Evolutionary conservation across 805 yeast genomes (phyloP).

Genomic region (Starmerella potacharoeniae): DNA sequence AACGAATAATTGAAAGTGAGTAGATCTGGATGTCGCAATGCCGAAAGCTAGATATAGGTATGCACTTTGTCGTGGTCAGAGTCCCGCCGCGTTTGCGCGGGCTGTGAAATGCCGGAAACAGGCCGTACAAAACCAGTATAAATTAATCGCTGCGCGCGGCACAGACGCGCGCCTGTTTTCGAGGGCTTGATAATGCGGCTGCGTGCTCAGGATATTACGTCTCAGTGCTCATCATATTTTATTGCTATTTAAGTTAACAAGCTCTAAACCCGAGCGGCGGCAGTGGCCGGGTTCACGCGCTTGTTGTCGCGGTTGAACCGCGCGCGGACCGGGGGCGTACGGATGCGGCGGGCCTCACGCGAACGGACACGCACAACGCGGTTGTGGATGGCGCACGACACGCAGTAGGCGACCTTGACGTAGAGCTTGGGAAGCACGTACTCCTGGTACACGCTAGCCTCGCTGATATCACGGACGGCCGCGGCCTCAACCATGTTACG

Average conservation of each 20-base stretch:
- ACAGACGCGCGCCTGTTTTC: no score
- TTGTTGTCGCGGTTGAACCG: slow-evolving; percentile 89
- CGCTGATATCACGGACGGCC: slow-evolving; percentile 97
- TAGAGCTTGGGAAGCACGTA: slow-evolving; percentile 99
- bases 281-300: slow-evolving; percentile 93
- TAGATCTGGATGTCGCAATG: no score
- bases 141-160: no score
- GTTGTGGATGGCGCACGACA: slow-evolving; percentile 99
- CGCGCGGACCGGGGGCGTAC: slow-evolving; percentile 98
- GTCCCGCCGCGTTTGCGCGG: no score
- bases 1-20: no score
- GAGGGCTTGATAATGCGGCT: no score
- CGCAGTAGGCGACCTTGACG: slow-evolving; percentile 99
- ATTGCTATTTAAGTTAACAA: slow-evolving; percentile 4
- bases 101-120: no score
- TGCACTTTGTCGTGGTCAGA: no score
- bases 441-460: slow-evolving; percentile 98
- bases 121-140: no score
- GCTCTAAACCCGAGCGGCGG: slow-evolving; percentile 42
- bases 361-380: slow-evolving; percentile 99
- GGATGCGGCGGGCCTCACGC: slow-evolving; percentile 94
- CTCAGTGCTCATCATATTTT: slow-evolving; percentile 5
- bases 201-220: background rate
- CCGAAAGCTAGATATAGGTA: no score
- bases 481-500: slow-evolving; percentile 99